Conservation (phyloP, 164 flowering plant genomes). For the Vitis labrusca region DNA sequence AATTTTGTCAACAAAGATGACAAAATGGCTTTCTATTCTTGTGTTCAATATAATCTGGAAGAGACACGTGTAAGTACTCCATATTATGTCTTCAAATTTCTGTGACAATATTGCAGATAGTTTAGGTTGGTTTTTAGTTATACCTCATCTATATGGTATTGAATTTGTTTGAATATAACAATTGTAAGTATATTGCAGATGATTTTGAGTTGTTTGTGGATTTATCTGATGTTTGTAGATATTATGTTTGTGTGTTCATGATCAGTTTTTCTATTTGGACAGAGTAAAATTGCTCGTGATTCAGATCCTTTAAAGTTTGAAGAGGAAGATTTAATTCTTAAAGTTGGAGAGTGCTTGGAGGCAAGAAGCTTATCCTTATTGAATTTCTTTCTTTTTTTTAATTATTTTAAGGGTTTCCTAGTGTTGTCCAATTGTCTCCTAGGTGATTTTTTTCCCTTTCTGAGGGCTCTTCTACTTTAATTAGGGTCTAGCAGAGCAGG, state of each 20-base stretch:
- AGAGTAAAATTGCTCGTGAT: slow-evolving; percentile 74
- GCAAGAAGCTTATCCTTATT: slow-evolving; percentile 37
- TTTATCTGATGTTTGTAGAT: neutral
- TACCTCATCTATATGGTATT: neutral
- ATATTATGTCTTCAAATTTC: neutral
- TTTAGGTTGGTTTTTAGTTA: too few relatives aligned
- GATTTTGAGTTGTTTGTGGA: neutral
- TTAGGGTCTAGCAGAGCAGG: neutral
- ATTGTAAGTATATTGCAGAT: neutral
- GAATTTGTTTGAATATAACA: neutral
- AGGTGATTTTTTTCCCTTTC: neutral
- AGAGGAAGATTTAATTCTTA: slow-evolving; percentile 81
- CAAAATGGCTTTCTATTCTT: slow-evolving; percentile 83
- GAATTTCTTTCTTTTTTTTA: neutral
- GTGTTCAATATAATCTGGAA: slow-evolving; percentile 78
- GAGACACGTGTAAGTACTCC: slow-evolving; percentile 85
- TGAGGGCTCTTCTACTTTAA: neutral
- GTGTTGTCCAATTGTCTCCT: neutral
- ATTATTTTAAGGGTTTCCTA: neutral
- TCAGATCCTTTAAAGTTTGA: slow-evolving; percentile 63
- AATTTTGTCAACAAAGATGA: slow-evolving; percentile 97
- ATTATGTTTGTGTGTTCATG: neutral
- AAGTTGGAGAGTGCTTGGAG: slow-evolving; percentile 92
- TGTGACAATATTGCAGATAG: too few relatives aligned
- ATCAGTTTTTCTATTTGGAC: slow-evolving; percentile 12